Base-by-base conservation (phyloP, 2,329 filamentous ascomycete genomes). In the Trichoderma cornu-damae region DNA sequence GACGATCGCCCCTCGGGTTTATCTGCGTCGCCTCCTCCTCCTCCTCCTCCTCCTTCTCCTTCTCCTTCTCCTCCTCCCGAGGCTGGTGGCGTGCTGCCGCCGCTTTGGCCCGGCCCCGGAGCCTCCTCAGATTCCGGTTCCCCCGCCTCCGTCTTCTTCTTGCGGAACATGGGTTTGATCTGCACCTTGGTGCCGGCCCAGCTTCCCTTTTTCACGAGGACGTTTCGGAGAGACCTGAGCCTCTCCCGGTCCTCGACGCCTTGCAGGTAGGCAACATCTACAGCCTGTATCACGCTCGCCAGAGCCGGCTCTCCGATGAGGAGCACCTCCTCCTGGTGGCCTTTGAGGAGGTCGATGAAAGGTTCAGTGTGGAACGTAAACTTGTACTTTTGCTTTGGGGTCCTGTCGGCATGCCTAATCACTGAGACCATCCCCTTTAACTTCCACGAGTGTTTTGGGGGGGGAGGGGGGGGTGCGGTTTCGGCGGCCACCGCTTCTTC, bases 381-480 rank as follows among this genome's bases (percentile, higher is more conserved):
- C 70, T 99, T 99, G 79, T 96, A 96, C 70, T 99, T 99, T 67
- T 99, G 94, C 74, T 99, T 99, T 2, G 94, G 94, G 1, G 94
- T 99, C 57, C 94, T 87, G 74, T 99, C 94, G 2, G 95, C 95
- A 72, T 99, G 94, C 26, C 94, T 85, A 63, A 99, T 91, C 14
- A 99, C 94, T 2, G 92, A 93, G 0, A 99, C 93, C 74, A 99
- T 92, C 11, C 94, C 94, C 74, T 99, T 99, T 52, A 99, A 78
- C 71, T 96, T 97, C 94, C 94, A 99, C 9, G 94, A 90, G 67
- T 96, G 91, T 66, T 96, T 96, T 0, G 88, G 88, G 1, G 81
- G 82, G 2, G 87, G 87, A 43, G 86, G 84, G 8, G 83, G 80
- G 2, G 83, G 47, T 5, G n/a, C n/a, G 40, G 52, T 24, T 32